Evolutionary conservation across 192 early-diverging fungal species (phyloP).

Genomic region (Lunasporangiospora selenospora): DNA sequence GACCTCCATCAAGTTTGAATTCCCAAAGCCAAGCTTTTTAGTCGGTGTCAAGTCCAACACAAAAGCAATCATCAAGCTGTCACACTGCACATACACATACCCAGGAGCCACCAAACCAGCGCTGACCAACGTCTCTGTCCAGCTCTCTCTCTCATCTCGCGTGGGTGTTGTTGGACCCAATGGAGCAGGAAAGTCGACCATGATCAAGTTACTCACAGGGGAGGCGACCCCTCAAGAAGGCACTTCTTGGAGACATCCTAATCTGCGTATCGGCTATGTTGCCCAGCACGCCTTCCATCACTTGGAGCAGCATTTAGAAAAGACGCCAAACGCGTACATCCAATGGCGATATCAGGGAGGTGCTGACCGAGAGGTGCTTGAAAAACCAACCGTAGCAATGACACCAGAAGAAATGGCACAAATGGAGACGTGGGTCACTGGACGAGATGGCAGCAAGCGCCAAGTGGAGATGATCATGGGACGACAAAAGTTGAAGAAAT

Average conservation of each 20-base stretch:
- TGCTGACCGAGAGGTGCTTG: conserved; percentile 76
- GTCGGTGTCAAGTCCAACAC: conserved; percentile 82
- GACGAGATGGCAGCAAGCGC: conserved; percentile 61
- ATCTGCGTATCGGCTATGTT: conserved; percentile 86
- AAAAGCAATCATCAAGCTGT: conserved; percentile 81
- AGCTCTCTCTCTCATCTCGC: conserved; percentile 78
- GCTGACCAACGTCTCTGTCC: conserved; percentile 68
- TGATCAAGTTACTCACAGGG: conserved; percentile 84
- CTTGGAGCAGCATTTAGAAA: conserved; percentile 83
- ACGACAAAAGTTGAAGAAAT: conserved; percentile 79
- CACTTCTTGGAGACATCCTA: conserved; percentile 81
- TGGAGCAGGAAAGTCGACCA: conserved; percentile 87
- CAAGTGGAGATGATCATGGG: conserved; percentile 68
- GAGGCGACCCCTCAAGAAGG: conserved; percentile 73
- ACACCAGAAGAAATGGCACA: conserved; percentile 69
- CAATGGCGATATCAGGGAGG: conserved; percentile 85
- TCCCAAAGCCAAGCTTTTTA: conserved; percentile 81
- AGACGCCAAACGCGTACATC: conserved; percentile 85
- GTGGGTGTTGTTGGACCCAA: conserved; percentile 85
- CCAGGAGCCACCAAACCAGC: conserved; percentile 66
- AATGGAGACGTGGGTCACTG: conserved; percentile 64
- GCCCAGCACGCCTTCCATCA: conserved; percentile 91
- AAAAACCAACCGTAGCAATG: conserved; percentile 72
- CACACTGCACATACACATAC: conserved; percentile 78
- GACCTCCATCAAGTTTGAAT: conserved; percentile 71